Conservation (phyloP, 306 rosid species). For the Chamaecrista fasciculata region DNA sequence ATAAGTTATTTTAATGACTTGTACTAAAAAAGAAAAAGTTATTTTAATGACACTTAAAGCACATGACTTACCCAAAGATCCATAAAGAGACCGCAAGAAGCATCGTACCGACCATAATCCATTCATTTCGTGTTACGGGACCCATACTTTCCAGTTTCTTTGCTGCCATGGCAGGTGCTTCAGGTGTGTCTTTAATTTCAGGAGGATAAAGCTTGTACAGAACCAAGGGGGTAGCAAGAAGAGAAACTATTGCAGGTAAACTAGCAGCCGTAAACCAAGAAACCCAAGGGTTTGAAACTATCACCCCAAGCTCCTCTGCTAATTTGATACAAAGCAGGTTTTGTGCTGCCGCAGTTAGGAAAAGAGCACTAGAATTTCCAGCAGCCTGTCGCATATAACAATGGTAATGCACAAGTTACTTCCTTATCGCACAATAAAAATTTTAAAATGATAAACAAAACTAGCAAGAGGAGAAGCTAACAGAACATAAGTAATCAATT, state of each 20-base stretch:
- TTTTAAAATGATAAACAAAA: conserved; percentile 23
- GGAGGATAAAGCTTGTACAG: conserved; percentile 87
- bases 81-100: conserved; percentile 90
- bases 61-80: conserved; percentile 79
- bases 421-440: conserved; percentile 19
- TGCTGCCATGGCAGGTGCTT: conserved; percentile 89
- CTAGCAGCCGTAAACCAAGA: conserved; percentile 92
- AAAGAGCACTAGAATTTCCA: conserved; percentile 96
- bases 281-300: conserved; percentile 79
- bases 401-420: conserved; percentile 43
- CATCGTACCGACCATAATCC: conserved; percentile 90
- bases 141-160: conserved; percentile 84
- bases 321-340: conserved; percentile 79
- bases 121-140: conserved; percentile 67
- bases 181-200: conserved; percentile 90
- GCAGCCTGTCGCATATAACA: conserved; percentile 69
- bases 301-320: conserved; percentile 86
- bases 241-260: conserved; percentile 68
- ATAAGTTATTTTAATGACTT: no score
- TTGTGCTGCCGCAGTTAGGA: conserved; percentile 99
- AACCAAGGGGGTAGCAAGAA: conserved; percentile 76
- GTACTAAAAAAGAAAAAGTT: no score
- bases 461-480: not conserved
- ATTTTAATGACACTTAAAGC: not conserved
- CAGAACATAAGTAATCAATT: not conserved